These are phyloP conservation scores for Mollisiaceae sp. DNA, from an alignment of 2,329 filamentous ascomycete genomes.

Conservation along the genomic window DNA sequence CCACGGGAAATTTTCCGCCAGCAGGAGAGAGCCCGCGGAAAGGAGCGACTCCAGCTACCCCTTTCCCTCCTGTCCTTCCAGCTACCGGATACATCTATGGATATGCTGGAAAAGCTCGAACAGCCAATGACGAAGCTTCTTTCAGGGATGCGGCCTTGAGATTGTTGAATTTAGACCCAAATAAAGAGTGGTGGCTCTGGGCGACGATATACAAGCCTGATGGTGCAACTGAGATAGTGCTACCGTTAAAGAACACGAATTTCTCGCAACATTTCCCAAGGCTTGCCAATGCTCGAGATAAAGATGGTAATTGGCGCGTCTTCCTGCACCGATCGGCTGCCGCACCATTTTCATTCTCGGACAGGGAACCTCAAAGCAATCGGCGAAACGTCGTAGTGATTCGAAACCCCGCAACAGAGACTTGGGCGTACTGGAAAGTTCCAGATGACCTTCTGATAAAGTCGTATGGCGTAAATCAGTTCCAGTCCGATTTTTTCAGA, in stretches of 20 bases:
- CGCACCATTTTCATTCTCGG: slow-evolving; percentile 5
- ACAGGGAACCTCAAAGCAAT: slow-evolving; percentile 12
- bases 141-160: slow-evolving; percentile 15
- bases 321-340: not conserved
- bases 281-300: not conserved
- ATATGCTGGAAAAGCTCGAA: slow-evolving; percentile 21
- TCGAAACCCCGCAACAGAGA: not conserved
- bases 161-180: slow-evolving; percentile 16
- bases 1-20: not conserved
- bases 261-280: not conserved
- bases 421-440: slow-evolving; percentile 35
- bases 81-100: slow-evolving; percentile 19
- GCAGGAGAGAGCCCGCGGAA: not conserved
- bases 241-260: not conserved
- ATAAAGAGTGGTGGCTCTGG: not conserved
- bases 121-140: not conserved
- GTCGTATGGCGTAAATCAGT: slow-evolving; percentile 31
- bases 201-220: not conserved
- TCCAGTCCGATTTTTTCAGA: slow-evolving; percentile 28
- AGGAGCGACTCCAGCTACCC: not conserved
- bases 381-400: slow-evolving; percentile 13
- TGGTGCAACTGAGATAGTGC: not conserved
- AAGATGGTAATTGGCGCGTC: slow-evolving; percentile 3
- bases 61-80: not conserved
- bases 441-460: slow-evolving; percentile 12